Evolutionary conservation across 129 eudicot species (phyloP), one percentile per base, ranked within the genome.

Genomic region (Helichrysum umbraculigerum): DNA sequence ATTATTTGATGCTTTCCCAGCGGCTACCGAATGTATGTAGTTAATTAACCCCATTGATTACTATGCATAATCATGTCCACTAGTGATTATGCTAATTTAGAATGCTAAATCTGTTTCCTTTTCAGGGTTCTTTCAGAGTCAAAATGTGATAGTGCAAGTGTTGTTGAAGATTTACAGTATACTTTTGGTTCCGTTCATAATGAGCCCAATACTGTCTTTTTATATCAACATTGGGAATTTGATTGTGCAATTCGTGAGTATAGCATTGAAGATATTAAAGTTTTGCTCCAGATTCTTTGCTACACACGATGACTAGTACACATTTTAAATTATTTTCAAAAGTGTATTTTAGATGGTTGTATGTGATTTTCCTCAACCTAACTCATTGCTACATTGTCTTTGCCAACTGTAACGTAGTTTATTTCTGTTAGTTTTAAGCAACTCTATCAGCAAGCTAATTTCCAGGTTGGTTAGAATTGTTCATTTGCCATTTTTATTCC

Each of bases 1-100:
- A 54, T 62, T 94, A 57, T 94, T 91, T 68, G 93, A 94, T 81
- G 84, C 92, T 75, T 91, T 88, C 79, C 98, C 98, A 0, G 86
- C 77, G 76, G 91, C 91, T 42, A 81, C 97, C 21, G 88, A 91
- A 65, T 83, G 98, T 94, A 88, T 19, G 86, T 47, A 42, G 16
- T 76, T 25, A 39, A 82, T 47, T 20, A 30, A 81, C 22, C 66
- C 34, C 59, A 14, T 29, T 4, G 17, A 39, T 4, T 35, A 51
- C 20, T 37, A 22, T 7, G 0, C 8, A 9, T 11, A 20, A 7
- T 33, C 16, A 4, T 9, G 5, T 25, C 41, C 42, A 12, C 58
- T 17, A 20, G 66, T 30, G 79, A 80, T 56, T 29, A 57, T 29
- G 68, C 44, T 39, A 57, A 41, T 22, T 11, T 79, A 29, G 12